These are phyloP conservation scores for Coniosporium apollinis DNA, from an alignment of 495 filamentous ascomycete species.

Conservation along the genomic window DNA sequence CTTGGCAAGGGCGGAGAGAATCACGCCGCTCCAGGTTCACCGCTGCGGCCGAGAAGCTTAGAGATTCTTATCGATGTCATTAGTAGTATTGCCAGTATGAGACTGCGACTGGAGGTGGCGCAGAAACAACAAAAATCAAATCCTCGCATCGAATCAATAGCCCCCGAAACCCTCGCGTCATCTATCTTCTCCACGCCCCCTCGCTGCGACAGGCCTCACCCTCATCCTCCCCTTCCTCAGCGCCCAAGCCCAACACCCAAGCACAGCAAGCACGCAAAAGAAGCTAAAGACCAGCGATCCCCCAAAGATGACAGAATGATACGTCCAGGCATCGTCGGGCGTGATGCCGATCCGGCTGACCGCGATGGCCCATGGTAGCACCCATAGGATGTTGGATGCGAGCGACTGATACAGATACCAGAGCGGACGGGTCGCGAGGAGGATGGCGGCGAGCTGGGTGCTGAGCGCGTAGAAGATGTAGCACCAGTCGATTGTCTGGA, in stretches of 20 bases:
- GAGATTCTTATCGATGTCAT: no score
- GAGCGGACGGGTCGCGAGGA: conserved; percentile 45
- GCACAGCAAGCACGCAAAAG: conserved; percentile 33
- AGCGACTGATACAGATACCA: conserved; percentile 56
- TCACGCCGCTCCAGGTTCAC: no score
- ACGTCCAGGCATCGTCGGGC: conserved; percentile 45
- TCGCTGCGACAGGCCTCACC: conserved; percentile 1
- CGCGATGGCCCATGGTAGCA: conserved; percentile 38
- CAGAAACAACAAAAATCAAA: no score
- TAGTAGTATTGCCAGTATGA: no score
- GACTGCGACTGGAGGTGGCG: no score
- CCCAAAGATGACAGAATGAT: conserved; percentile 50
- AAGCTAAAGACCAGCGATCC: conserved; percentile 53
- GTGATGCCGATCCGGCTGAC: conserved; percentile 33
- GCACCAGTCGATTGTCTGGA: conserved; percentile 56
- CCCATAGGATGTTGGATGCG: conserved; percentile 46
- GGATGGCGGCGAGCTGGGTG: conserved; percentile 45
- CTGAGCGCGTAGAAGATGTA: conserved; percentile 57
- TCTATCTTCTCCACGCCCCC: no score
- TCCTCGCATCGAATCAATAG: no score
- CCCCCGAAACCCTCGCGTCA: no score
- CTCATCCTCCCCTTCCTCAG: conserved; percentile 31
- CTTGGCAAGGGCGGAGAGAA: no score
- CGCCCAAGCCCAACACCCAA: conserved; percentile 38
- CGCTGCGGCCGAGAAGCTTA: no score